Percentiles rank a stretch among this genome's conserved stretches.
These are phyloP conservation scores for Geotrichum histeridarum DNA, from an alignment of 1,139 yeast genomes.

Conservation along the genomic window DNA sequence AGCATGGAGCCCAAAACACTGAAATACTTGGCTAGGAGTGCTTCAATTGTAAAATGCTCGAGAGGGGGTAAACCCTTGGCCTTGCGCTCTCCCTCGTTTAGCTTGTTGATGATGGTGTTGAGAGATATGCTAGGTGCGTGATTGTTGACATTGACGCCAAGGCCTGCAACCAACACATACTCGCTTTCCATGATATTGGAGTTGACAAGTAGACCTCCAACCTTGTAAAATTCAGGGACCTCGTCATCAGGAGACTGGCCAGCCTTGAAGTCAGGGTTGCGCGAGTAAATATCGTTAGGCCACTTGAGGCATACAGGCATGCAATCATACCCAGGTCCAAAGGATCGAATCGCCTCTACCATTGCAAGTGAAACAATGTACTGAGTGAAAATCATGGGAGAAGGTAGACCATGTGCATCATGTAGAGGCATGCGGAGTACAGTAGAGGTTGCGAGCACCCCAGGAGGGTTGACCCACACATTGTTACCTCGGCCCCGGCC, in stretches of 20 bases:
- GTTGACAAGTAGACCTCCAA: conserved; percentile 81
- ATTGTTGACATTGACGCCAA: conserved; percentile 80
- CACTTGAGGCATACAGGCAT: conserved; percentile 77
- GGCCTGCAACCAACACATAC: conserved; percentile 66
- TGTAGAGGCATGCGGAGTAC: conserved; percentile 55
- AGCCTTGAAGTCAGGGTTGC: conserved; percentile 46
- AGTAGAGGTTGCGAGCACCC: conserved; percentile 79
- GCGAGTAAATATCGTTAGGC: conserved; percentile 93
- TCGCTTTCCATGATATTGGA: conserved; percentile 57
- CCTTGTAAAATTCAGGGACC: conserved; percentile 51
- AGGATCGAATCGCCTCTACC: conserved; percentile 66
- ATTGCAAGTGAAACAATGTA: conserved; percentile 80
- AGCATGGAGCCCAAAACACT: conserved; percentile 60
- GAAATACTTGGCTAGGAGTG: conserved; percentile 64
- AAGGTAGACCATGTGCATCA: conserved; percentile 34
- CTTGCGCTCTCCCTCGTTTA: conserved; percentile 46
- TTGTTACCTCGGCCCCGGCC: conserved; percentile 96
- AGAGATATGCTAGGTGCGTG: conserved; percentile 90
- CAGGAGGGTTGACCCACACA: conserved; percentile 91
- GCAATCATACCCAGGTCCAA: conserved; percentile 57
- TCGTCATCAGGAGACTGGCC: not conserved
- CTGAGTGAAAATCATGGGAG: conserved; percentile 73
- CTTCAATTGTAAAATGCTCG: conserved; percentile 45
- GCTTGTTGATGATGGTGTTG: conserved; percentile 56
- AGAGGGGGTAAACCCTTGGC: conserved; percentile 41